Conservation (phyloP, 345 rosid species). For the Eucalyptus regnans region DNA sequence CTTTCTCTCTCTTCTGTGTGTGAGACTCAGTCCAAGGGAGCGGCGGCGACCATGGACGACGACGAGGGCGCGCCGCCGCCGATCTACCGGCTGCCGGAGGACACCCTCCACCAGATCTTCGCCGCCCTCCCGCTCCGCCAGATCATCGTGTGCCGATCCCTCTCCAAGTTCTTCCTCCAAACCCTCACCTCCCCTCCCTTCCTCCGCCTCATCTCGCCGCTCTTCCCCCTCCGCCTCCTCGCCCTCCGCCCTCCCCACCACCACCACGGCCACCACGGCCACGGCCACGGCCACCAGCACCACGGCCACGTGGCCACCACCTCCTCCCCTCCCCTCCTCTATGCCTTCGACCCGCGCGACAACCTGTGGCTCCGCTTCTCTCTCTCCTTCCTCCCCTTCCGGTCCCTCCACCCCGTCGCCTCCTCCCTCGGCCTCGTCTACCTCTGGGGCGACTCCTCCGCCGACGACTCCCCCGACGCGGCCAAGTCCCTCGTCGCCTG, state of each 20-base stretch:
- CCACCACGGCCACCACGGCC: background rate
- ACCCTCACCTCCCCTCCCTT: slow-evolving; percentile 43
- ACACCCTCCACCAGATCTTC: slow-evolving; percentile 73
- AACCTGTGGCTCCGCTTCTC: slow-evolving; percentile 53
- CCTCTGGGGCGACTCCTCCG: slow-evolving; percentile 56
- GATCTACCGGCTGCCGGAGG: slow-evolving; percentile 58
- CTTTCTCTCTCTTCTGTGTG: background rate
- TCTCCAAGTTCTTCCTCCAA: slow-evolving; percentile 52
- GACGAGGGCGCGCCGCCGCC: slow-evolving; percentile 2
- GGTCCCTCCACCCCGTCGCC: slow-evolving; percentile 61
- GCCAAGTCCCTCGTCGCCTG: slow-evolving; percentile 62
- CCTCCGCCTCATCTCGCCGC: slow-evolving; percentile 9
- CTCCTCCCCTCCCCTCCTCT: slow-evolving; percentile 23
- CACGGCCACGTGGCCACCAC: slow-evolving; percentile 6
- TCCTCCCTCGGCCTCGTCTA: slow-evolving; percentile 62
- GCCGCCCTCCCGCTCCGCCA: slow-evolving; percentile 69
- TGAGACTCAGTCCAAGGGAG: background rate
- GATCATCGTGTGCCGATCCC: slow-evolving; percentile 59
- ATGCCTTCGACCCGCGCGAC: slow-evolving; percentile 56
- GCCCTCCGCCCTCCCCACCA: slow-evolving; percentile 39
- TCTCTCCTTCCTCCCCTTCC: slow-evolving; percentile 66
- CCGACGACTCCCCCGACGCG: slow-evolving; percentile 23
- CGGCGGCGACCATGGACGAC: background rate
- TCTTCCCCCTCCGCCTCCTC: slow-evolving; percentile 47
- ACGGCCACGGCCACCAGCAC: background rate